phyloP scores from a whole-genome alignment of 805 yeast genomes.

The Wickerhamiella shivajii region DNA sequence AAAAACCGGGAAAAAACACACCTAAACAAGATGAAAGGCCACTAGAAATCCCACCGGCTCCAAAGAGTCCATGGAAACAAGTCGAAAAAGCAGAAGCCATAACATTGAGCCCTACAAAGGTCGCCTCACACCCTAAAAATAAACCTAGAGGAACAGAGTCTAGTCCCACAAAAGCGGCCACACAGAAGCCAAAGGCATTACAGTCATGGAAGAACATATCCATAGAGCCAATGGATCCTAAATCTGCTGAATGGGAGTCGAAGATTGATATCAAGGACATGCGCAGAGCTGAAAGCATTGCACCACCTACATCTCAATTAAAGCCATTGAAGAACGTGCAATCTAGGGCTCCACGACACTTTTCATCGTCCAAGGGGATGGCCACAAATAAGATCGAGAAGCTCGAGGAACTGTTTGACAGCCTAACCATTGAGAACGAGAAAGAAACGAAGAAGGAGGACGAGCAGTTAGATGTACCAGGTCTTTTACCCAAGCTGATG shows the following conservation, averaged over 20 bases:
- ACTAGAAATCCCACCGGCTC: too few species aligned
- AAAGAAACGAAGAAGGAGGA: slow-evolving; percentile 8
- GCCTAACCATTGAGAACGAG: slow-evolving; percentile 3
- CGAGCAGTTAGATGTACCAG: slow-evolving; percentile 20
- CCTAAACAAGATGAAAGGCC: too few species aligned
- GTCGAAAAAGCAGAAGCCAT: too few species aligned
- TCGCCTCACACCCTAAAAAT: too few species aligned
- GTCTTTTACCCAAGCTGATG: slow-evolving; percentile 28
- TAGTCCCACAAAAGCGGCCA: neutral
- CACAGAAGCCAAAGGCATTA: neutral
- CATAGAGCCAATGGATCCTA: slow-evolving; percentile 18
- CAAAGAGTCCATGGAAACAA: too few species aligned
- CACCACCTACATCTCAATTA: neutral
- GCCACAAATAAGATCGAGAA: slow-evolving; percentile 9
- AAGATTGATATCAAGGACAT: slow-evolving; percentile 10
- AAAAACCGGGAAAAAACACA: slow-evolving; percentile 1
- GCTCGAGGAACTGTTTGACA: slow-evolving; percentile 12
- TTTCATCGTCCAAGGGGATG: too few species aligned
- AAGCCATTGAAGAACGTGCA: slow-evolving; percentile 1
- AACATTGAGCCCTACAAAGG: too few species aligned
- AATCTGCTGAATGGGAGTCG: slow-evolving; percentile 16
- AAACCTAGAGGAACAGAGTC: neutral
- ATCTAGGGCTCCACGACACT: neutral
- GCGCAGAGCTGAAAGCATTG: slow-evolving; percentile 5
- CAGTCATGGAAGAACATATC: slow-evolving; percentile 5